Evolutionary conservation across 2,329 filamentous ascomycete species (phyloP).

Genomic region (Gaeumannomyces tritici): DNA sequence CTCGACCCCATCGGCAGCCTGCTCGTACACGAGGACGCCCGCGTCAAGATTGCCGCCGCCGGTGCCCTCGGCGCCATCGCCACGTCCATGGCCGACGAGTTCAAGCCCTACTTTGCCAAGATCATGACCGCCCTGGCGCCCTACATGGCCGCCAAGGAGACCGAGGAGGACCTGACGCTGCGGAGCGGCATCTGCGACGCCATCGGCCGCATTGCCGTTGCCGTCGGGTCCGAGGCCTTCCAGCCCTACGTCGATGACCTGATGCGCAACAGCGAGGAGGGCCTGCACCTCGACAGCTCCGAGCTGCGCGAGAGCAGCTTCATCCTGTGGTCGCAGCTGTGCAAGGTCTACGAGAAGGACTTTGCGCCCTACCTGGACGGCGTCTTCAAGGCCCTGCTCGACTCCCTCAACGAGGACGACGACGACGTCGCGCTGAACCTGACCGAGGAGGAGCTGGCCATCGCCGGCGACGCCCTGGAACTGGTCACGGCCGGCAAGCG

Average conservation of each 20-base stretch:
- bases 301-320: slow-evolving; percentile 93
- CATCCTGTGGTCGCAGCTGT: slow-evolving; percentile 90
- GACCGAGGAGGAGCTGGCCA: slow-evolving; percentile 62
- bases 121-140: slow-evolving; percentile 84
- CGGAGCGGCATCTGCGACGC: slow-evolving; percentile 86
- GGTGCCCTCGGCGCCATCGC: slow-evolving; percentile 88
- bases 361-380: slow-evolving; percentile 65
- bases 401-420: slow-evolving; percentile 79
- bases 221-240: slow-evolving; percentile 79
- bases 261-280: slow-evolving; percentile 89
- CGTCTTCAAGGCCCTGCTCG: slow-evolving; percentile 71
- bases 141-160: slow-evolving; percentile 79
- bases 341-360: slow-evolving; percentile 83
- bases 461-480: slow-evolving; percentile 56
- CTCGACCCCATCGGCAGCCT: slow-evolving; percentile 78
- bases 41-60: slow-evolving; percentile 82
- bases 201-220: slow-evolving; percentile 83
- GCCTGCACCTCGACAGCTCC: slow-evolving; percentile 77
- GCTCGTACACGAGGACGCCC: slow-evolving; percentile 74
- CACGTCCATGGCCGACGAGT: slow-evolving; percentile 69
- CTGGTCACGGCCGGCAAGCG: slow-evolving; percentile 76
- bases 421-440: slow-evolving; percentile 76
- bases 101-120: slow-evolving; percentile 83
- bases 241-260: slow-evolving; percentile 84
- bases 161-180: slow-evolving; percentile 80